Evolutionary conservation across 148 eudicot genomes (phyloP).

Genomic region (Spergularia bocconei): DNA sequence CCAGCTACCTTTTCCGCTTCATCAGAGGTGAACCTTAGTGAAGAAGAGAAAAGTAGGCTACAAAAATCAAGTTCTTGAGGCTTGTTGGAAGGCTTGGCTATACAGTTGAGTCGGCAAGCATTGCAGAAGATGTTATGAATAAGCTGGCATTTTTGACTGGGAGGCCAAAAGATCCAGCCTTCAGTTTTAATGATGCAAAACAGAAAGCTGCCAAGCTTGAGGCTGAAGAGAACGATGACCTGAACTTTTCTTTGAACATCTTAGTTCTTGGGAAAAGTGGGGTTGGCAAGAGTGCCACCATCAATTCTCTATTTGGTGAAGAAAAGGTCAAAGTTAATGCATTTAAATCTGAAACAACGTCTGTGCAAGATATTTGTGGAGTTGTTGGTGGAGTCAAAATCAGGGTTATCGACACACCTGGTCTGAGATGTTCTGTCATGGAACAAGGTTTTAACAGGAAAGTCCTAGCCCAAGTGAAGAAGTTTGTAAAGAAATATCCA

Average conservation of each 20-base stretch:
- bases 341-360: slow-evolving; percentile 58
- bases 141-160: slow-evolving; percentile 69
- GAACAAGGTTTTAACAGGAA: slow-evolving; percentile 76
- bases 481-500: slow-evolving; percentile 60
- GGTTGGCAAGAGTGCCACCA: slow-evolving; percentile 95
- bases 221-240: slow-evolving; percentile 53
- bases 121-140: slow-evolving; percentile 74
- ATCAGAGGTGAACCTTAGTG: slow-evolving; percentile 59
- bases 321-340: slow-evolving; percentile 67
- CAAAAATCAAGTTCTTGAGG: slow-evolving; percentile 80
- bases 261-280: slow-evolving; percentile 87
- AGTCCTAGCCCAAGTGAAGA: slow-evolving; percentile 60
- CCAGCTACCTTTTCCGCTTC: slow-evolving; percentile 33
- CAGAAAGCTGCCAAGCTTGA: slow-evolving; percentile 62
- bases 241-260: slow-evolving; percentile 68
- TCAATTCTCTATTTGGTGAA: slow-evolving; percentile 82
- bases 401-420: slow-evolving; percentile 78
- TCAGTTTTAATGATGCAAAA: slow-evolving; percentile 73
- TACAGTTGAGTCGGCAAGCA: slow-evolving; percentile 49
- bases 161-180: slow-evolving; percentile 52
- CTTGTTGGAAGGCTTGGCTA: slow-evolving; percentile 77
- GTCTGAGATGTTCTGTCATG: slow-evolving; percentile 66
- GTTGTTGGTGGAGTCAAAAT: slow-evolving; percentile 68
- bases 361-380: slow-evolving; percentile 62
- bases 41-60: slow-evolving; percentile 69